These are phyloP conservation scores for Shiraia bambusicola DNA, from an alignment of 2,329 filamentous ascomycete species.

Conservation along the genomic window DNA sequence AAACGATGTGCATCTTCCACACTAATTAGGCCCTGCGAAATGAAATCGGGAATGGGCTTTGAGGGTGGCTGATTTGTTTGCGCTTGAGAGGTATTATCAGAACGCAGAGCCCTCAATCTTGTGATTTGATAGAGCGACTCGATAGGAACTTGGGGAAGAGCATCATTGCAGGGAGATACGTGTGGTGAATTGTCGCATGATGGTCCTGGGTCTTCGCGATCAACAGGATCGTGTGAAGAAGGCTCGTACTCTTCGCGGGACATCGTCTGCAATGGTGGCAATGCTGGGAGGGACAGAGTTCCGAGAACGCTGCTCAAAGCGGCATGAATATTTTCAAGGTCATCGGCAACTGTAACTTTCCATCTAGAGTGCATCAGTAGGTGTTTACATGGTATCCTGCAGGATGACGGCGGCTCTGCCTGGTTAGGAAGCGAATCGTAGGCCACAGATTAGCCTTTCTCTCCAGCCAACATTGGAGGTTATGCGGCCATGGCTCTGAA, in stretches of 20 bases:
- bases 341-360: slow-evolving; percentile 27
- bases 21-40: slow-evolving; percentile 52
- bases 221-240: slow-evolving; percentile 36
- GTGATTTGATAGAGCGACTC: slow-evolving; percentile 54
- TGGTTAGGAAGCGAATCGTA: no score
- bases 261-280: slow-evolving; percentile 39
- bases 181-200: slow-evolving; percentile 37
- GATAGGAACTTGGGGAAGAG: slow-evolving; percentile 43
- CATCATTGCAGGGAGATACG: slow-evolving; percentile 29
- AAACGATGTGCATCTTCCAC: slow-evolving; percentile 47
- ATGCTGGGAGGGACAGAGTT: slow-evolving; percentile 41
- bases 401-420: background rate
- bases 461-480: no score
- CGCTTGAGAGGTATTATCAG: slow-evolving; percentile 47
- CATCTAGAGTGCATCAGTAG: slow-evolving; percentile 13
- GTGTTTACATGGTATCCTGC: slow-evolving; percentile 1
- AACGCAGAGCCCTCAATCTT: slow-evolving; percentile 38
- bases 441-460: no score
- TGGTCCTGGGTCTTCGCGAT: slow-evolving; percentile 39
- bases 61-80: slow-evolving; percentile 8
- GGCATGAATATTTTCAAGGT: slow-evolving; percentile 35
- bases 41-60: slow-evolving; percentile 46
- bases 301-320: slow-evolving; percentile 47
- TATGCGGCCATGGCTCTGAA: rapidly evolving
- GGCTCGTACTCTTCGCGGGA: slow-evolving; percentile 12